Conservation (phyloP, 2,329 filamentous ascomycete genomes). For the Aureobasidium sp. region DNA sequence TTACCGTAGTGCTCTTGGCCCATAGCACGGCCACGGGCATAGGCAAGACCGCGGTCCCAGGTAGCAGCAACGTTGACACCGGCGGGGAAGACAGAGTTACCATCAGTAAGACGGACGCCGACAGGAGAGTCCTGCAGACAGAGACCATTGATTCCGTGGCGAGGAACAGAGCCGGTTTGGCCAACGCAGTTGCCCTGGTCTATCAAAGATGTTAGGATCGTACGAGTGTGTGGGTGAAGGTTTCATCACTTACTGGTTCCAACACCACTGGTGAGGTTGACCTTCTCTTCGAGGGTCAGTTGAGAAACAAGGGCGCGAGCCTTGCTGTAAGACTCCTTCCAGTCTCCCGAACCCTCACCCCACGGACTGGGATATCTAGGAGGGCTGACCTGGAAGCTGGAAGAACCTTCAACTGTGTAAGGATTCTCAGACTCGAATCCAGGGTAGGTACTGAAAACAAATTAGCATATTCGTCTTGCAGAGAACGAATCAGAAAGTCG, state of each 20-base stretch:
- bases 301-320: slow-evolving; percentile 29
- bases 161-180: slow-evolving; percentile 30
- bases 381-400: slow-evolving; percentile 23
- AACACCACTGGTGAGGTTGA: slow-evolving; percentile 29
- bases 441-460: no score
- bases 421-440: slow-evolving; percentile 24
- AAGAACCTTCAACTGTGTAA: slow-evolving; percentile 22
- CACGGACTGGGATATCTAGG: slow-evolving; percentile 26
- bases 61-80: slow-evolving; percentile 30
- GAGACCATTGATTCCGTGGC: slow-evolving; percentile 31
- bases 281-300: slow-evolving; percentile 31
- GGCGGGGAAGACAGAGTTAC: slow-evolving; percentile 30
- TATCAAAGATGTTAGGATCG: neutral
- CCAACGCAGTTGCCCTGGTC: slow-evolving; percentile 27
- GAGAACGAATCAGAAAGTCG: no score
- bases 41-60: slow-evolving; percentile 38
- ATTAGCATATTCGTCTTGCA: no score
- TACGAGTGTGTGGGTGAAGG: neutral
- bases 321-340: slow-evolving; percentile 28
- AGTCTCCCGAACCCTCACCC: slow-evolving; percentile 23
- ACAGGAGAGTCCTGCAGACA: slow-evolving; percentile 34
- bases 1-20: slow-evolving; percentile 30
- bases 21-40: slow-evolving; percentile 33
- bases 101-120: slow-evolving; percentile 23
- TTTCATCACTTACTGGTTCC: slow-evolving; percentile 7